Evolutionary conservation across 257 asterid genomes (phyloP).

Genomic region (Ocimum tenuiflorum): DNA sequence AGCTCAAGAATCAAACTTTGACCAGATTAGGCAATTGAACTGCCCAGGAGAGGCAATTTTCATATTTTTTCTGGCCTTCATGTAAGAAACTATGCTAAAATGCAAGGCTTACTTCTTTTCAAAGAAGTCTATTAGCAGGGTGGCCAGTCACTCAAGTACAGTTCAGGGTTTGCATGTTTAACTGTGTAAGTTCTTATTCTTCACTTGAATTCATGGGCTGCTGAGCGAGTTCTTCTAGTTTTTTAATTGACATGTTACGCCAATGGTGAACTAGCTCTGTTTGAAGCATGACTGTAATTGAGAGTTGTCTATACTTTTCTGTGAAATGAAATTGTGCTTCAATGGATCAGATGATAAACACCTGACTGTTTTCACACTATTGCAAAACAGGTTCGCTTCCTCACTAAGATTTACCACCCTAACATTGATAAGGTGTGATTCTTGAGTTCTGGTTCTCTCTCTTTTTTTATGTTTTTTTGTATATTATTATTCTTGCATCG

Average conservation of each 20-base stretch:
- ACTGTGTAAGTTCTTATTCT: conserved; percentile 4
- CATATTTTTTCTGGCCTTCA: not conserved
- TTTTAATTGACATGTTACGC: not conserved
- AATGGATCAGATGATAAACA: conserved; percentile 11
- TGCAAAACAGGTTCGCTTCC: conserved; percentile 84
- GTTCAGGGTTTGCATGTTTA: not conserved
- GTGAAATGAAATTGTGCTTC: conserved; percentile 18
- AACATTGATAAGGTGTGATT: conserved; percentile 88
- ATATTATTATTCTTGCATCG: not conserved
- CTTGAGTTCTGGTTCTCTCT: conserved; percentile 5
- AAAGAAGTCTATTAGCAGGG: not conserved
- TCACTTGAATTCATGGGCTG: not conserved
- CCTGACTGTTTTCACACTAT: conserved; percentile 19
- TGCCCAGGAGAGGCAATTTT: not conserved
- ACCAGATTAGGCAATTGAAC: not conserved
- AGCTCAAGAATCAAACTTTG: not conserved
- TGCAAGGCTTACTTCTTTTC: not conserved
- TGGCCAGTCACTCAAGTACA: not conserved
- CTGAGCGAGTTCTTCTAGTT: not conserved
- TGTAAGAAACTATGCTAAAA: too few species aligned
- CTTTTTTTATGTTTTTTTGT: not conserved
- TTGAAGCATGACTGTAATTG: conserved; percentile 8
- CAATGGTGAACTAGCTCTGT: conserved; percentile 9
- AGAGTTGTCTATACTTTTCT: conserved; percentile 7
- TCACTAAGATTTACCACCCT: conserved; percentile 99